These are phyloP conservation scores for Roridomyces roridus DNA, from an alignment of 768 basidiomycete species.

Conservation along the genomic window DNA sequence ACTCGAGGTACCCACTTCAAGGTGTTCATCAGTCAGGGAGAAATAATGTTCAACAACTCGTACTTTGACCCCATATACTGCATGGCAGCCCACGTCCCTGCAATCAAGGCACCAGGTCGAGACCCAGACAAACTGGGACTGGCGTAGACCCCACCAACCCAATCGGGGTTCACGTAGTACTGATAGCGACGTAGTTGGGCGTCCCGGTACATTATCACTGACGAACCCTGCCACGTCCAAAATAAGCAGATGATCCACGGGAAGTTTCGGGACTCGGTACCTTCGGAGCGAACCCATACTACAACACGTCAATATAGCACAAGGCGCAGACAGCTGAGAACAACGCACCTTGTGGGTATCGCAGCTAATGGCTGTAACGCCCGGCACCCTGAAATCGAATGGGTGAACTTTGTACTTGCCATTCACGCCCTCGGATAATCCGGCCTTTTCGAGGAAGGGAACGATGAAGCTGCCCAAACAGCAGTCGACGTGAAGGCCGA, in stretches of 20 bases:
- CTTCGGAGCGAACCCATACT: constrained; percentile 97
- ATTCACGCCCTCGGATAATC: constrained; percentile 63
- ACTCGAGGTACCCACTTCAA: constrained; percentile 84
- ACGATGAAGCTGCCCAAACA: constrained; percentile 94
- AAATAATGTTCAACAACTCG: constrained; percentile 33
- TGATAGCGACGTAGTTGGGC: constrained; percentile 79
- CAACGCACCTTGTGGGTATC: constrained; percentile 87
- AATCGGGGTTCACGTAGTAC: constrained; percentile 84
- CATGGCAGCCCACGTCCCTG: constrained; percentile 97
- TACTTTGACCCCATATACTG: constrained; percentile 90
- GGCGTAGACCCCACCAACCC: constrained; percentile 90
- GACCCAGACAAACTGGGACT: constrained; percentile 92
- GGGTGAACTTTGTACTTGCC: constrained; percentile 65
- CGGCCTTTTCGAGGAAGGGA: constrained; percentile 86
- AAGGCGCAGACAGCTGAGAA: background rate
- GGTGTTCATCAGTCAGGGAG: background rate
- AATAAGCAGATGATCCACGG: background rate
- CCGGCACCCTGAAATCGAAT: constrained; percentile 91
- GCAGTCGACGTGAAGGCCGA: constrained; percentile 94
- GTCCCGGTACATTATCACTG: constrained; percentile 93
- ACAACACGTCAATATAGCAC: constrained; percentile 15
- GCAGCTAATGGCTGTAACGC: constrained; percentile 94
- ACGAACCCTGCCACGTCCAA: constrained; percentile 66
- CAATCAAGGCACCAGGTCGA: constrained; percentile 89
- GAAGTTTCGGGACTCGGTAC: constrained; percentile 40